Percentiles rank a stretch among this genome's conserved stretches.
These are phyloP conservation scores for Hanseniaspora nectarophila DNA, from an alignment of 805 yeast species.

Conservation along the genomic window DNA sequence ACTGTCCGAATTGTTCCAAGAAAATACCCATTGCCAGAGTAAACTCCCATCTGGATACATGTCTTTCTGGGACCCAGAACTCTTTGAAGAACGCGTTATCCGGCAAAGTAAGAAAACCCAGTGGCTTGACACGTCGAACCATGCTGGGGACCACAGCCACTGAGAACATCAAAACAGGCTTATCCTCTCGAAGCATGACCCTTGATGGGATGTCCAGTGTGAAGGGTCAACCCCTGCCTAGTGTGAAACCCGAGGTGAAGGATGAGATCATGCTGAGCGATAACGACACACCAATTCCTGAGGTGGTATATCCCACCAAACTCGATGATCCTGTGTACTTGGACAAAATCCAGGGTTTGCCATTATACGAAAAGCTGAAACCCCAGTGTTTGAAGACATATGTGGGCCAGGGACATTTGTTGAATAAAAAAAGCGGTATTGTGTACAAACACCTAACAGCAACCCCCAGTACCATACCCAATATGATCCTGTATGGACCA, in stretches of 20 bases:
- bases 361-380: slow-evolving; percentile 73
- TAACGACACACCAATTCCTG: neutral
- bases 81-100: neutral
- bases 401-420: slow-evolving; percentile 74
- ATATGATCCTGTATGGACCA: slow-evolving; percentile 87
- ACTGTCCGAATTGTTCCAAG: slow-evolving; percentile 29
- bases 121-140: neutral
- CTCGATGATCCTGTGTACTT: slow-evolving; percentile 19
- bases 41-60: slow-evolving; percentile 18
- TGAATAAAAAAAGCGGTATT: slow-evolving; percentile 49
- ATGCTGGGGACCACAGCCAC: neutral
- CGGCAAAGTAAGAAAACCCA: neutral
- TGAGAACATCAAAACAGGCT: neutral
- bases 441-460: slow-evolving; percentile 48
- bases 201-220: neutral
- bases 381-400: slow-evolving; percentile 59
- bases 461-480: slow-evolving; percentile 49
- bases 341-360: slow-evolving; percentile 26
- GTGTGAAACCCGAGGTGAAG: neutral
- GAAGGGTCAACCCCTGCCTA: neutral
- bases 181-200: neutral
- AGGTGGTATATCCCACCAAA: neutral
- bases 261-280: neutral
- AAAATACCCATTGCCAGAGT: slow-evolving; percentile 25
- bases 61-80: neutral